Percentiles rank a stretch among this genome's conserved stretches.
These are phyloP conservation scores for Pseudisothecium myosuroides DNA, from an alignment of 225 moss, liverwort and hornwort genomes.

Conservation along the genomic window DNA sequence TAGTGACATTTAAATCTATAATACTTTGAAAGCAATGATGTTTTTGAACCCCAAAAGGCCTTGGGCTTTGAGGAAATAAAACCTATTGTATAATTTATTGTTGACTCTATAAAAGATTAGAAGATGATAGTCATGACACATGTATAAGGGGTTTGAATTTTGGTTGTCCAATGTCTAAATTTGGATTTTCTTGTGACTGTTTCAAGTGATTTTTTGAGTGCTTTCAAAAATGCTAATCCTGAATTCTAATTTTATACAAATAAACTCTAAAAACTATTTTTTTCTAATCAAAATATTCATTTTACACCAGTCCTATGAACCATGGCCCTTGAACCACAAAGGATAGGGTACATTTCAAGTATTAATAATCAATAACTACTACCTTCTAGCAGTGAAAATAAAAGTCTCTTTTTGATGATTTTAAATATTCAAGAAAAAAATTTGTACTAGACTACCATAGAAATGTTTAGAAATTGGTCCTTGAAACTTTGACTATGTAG, in stretches of 20 bases:
- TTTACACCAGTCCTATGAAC: not conserved
- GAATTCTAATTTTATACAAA: not conserved
- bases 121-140: not conserved
- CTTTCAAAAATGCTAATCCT: not conserved
- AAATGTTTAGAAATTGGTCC: rapidly evolving
- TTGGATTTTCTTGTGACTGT: not conserved
- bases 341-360: rapidly evolving
- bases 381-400: not conserved
- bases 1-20: too few relatives aligned
- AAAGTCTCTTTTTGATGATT: not conserved
- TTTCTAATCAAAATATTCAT: not conserved
- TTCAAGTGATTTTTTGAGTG: not conserved
- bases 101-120: not conserved
- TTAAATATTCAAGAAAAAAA: not conserved
- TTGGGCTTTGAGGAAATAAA: too few relatives aligned
- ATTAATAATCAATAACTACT: not conserved
- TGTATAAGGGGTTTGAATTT: too few relatives aligned
- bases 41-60: too few relatives aligned
- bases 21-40: too few relatives aligned
- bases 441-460: not conserved
- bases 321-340: not conserved
- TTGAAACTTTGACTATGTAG: not conserved
- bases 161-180: not conserved
- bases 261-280: not conserved
- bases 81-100: not conserved